phyloP scores from a whole-genome alignment of 2,329 filamentous ascomycete genomes.

The Monosporascus sp. region DNA sequence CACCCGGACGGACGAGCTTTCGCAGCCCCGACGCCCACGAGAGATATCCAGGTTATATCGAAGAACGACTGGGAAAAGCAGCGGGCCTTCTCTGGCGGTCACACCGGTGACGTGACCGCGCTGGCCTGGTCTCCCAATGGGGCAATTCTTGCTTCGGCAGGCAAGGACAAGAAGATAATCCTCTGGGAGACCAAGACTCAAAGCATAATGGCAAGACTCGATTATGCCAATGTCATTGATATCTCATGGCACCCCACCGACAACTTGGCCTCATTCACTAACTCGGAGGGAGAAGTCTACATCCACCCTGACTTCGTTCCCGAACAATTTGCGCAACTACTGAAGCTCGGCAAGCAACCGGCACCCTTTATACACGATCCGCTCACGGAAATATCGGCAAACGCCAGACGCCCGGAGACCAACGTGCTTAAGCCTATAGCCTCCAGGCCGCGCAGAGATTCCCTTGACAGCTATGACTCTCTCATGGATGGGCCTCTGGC shows the following conservation, averaged over 20 bases:
- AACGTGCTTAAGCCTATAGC: conserved; percentile 52
- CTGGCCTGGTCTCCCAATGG: conserved; percentile 94
- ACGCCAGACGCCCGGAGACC: conserved; percentile 49
- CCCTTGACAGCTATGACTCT: conserved; percentile 73
- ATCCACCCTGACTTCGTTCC: conserved; percentile 71
- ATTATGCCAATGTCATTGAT: conserved; percentile 79
- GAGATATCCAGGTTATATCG: conserved; percentile 84
- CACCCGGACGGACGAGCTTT: conserved; percentile 93
- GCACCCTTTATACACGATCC: conserved; percentile 85
- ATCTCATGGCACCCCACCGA: conserved; percentile 86
- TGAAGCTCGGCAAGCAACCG: conserved; percentile 59
- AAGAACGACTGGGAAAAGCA: conserved; percentile 86
- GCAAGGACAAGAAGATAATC: conserved; percentile 61
- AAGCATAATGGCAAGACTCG: conserved; percentile 69
- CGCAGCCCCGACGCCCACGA: conserved; percentile 73
- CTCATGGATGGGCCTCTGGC: conserved; percentile 60
- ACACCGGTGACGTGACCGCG: conserved; percentile 79
- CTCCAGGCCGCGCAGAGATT: conserved; percentile 52
- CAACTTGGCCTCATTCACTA: conserved; percentile 88
- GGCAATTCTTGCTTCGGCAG: conserved; percentile 70
- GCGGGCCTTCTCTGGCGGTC: conserved; percentile 69
- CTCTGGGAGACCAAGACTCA: conserved; percentile 92
- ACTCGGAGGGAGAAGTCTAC: conserved; percentile 85
- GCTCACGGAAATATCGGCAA: conserved; percentile 61
- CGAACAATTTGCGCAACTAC: conserved; percentile 48